phyloP scores from a whole-genome alignment of 208 protist genomes.

The Acanthamoeba sp. region DNA sequence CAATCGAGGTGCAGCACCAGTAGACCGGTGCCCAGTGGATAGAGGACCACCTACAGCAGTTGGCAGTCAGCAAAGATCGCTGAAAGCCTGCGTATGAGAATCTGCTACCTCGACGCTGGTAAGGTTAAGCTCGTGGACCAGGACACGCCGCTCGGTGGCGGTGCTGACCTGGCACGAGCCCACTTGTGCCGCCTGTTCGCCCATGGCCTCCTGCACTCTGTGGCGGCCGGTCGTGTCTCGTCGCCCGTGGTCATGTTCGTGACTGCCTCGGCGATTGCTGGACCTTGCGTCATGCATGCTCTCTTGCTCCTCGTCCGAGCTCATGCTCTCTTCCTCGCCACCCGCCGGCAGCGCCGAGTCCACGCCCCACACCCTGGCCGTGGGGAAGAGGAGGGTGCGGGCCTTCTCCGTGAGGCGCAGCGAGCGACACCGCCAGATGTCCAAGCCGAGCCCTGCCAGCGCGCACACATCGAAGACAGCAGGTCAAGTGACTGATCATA shows the following conservation, averaged over 20 bases:
- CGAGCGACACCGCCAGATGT: conserved; percentile 25
- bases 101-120: no score
- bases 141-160: no score
- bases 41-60: conserved; percentile 19
- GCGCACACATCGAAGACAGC: no score
- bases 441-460: neutral
- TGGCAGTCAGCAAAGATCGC: no score
- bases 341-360: neutral
- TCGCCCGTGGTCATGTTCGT: no score
- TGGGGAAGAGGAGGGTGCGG: neutral
- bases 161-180: no score
- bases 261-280: neutral
- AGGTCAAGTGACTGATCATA: no score
- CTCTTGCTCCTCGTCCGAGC: neutral
- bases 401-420: neutral
- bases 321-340: neutral
- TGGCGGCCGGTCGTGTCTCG: no score
- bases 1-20: conserved; percentile 60
- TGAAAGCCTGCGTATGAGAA: no score
- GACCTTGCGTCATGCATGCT: neutral
- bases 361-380: conserved; percentile 31
- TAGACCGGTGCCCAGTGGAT: conserved; percentile 50
- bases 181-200: no score
- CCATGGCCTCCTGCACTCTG: no score
- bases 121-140: no score